phyloP scores from a whole-genome alignment of 2,329 filamentous ascomycete species.

The Achaetomium macrosporum region DNA sequence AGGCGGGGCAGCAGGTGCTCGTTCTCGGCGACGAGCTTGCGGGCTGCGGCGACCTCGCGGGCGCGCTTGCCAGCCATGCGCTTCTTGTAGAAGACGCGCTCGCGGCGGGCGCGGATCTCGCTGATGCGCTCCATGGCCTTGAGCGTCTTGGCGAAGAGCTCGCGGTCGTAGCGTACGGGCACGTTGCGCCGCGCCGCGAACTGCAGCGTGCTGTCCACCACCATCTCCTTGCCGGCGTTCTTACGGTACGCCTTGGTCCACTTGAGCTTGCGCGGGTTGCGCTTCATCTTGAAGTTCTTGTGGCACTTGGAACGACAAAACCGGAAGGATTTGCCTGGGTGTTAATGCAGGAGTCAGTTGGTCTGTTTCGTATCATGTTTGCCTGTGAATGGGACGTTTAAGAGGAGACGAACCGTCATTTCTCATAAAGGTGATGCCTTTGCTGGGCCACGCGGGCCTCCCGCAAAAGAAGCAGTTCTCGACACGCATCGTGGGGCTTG shows the following conservation, averaged over 20 bases:
- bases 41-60: constrained; percentile 69
- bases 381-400: neutral
- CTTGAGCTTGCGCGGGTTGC: constrained; percentile 91
- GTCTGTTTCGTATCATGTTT: neutral
- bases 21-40: constrained; percentile 86
- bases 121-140: constrained; percentile 85
- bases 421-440: constrained; percentile 49
- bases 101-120: constrained; percentile 77
- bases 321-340: constrained; percentile 41
- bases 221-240: constrained; percentile 78
- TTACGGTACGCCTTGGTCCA: constrained; percentile 95
- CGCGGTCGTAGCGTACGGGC: constrained; percentile 91
- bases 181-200: constrained; percentile 92
- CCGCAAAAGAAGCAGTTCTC: constrained; percentile 27
- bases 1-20: constrained; percentile 81
- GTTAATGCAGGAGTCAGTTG: neutral
- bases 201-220: constrained; percentile 87
- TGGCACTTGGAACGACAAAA: constrained; percentile 58
- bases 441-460: constrained; percentile 47
- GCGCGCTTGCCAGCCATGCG: constrained; percentile 89
- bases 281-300: constrained; percentile 91
- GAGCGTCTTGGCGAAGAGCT: constrained; percentile 79
- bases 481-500: constrained; percentile 23
- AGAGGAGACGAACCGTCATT: constrained; percentile 37
- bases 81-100: constrained; percentile 89